Percentiles rank a stretch among this genome's conserved stretches.
phyloP scores from a whole-genome alignment of 768 basidiomycete genomes.

The Amanita rubescens region DNA sequence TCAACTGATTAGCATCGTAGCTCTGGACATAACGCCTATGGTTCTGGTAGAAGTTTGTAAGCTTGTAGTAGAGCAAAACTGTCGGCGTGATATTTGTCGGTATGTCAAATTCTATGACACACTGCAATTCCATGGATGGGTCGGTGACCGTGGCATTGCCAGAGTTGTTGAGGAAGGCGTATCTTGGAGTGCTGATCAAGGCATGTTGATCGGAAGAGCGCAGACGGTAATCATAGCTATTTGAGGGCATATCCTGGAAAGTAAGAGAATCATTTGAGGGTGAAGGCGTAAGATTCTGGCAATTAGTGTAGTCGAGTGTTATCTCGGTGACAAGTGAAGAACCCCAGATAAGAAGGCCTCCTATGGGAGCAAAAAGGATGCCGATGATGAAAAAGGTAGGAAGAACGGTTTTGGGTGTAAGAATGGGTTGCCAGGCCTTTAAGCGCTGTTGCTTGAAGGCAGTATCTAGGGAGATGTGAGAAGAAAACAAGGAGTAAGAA shows the following conservation, averaged over 20 bases:
- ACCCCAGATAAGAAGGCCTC: conserved; percentile 92
- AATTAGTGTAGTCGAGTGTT: conserved; percentile 91
- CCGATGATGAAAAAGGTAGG: conserved; percentile 95
- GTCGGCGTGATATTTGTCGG: conserved; percentile 66
- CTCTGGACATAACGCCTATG: conserved; percentile 97
- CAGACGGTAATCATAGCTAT: conserved; percentile 60
- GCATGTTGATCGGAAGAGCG: conserved; percentile 48
- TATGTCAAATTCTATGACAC: conserved; percentile 76
- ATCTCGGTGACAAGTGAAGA: conserved; percentile 78
- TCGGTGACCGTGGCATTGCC: conserved; percentile 36
- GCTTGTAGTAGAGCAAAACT: conserved; percentile 93
- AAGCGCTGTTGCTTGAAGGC: conserved; percentile 99
- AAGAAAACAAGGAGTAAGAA: conserved; percentile 8
- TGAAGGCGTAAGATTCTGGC: conserved; percentile 57
- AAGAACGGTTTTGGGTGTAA: conserved; percentile 95
- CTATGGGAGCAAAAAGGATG: conserved; percentile 92
- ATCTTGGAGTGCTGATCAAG: conserved; percentile 53
- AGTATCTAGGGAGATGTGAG: conserved; percentile 54
- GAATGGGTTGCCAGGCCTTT: conserved; percentile 99
- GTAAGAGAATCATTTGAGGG: conserved; percentile 24
- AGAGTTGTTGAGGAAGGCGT: conserved; percentile 64
- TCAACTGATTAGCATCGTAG: conserved; percentile 75
- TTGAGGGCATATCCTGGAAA: conserved; percentile 54
- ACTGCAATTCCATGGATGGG: conserved; percentile 43
- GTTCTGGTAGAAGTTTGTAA: conserved; percentile 97